phyloP scores from a whole-genome alignment of 1,284 basidiomycete genomes.

The Filobasidium uniguttulatum region DNA sequence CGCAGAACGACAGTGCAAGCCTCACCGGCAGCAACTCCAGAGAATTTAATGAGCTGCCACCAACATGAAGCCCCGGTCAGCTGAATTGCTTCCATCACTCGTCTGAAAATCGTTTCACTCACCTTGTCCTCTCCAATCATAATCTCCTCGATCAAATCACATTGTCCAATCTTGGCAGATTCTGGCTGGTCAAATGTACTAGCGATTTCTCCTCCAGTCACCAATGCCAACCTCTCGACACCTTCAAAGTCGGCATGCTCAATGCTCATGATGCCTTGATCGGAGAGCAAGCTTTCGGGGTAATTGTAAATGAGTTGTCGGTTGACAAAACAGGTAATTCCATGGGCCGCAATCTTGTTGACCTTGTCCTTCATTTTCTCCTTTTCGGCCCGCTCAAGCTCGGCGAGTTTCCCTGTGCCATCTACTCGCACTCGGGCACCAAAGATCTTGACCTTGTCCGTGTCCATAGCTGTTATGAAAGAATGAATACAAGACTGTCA shows the following conservation, averaged over 20 bases:
- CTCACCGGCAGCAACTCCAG: slow-evolving; percentile 91
- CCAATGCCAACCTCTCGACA: slow-evolving; percentile 86
- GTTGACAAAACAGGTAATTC: slow-evolving; percentile 97
- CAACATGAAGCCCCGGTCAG: neutral
- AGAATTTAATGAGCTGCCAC: slow-evolving; percentile 91
- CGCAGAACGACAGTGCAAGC: slow-evolving; percentile 98
- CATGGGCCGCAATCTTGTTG: slow-evolving; percentile 82
- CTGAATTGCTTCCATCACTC: neutral
- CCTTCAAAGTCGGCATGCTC: slow-evolving; percentile 99
- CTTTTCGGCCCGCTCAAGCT: slow-evolving; percentile 91
- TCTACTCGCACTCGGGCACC: slow-evolving; percentile 94
- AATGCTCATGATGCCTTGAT: slow-evolving; percentile 88
- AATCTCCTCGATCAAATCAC: slow-evolving; percentile 93
- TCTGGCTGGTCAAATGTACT: slow-evolving; percentile 91
- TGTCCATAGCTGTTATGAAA: slow-evolving; percentile 72
- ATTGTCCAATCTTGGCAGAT: slow-evolving; percentile 81
- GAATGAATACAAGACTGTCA: neutral
- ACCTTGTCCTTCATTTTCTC: slow-evolving; percentile 99
- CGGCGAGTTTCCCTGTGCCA: slow-evolving; percentile 88
- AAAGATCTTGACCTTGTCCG: slow-evolving; percentile 99
- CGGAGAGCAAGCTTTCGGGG: slow-evolving; percentile 84
- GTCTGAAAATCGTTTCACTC: slow-evolving; percentile 17
- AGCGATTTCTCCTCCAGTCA: slow-evolving; percentile 95
- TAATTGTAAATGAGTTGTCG: slow-evolving; percentile 99
- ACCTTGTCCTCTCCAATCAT: slow-evolving; percentile 99